Percentiles rank a stretch among this genome's conserved stretches.
These are phyloP conservation scores for Rhodotorula toruloides DNA, from an alignment of 768 basidiomycete species.

Conservation along the genomic window DNA sequence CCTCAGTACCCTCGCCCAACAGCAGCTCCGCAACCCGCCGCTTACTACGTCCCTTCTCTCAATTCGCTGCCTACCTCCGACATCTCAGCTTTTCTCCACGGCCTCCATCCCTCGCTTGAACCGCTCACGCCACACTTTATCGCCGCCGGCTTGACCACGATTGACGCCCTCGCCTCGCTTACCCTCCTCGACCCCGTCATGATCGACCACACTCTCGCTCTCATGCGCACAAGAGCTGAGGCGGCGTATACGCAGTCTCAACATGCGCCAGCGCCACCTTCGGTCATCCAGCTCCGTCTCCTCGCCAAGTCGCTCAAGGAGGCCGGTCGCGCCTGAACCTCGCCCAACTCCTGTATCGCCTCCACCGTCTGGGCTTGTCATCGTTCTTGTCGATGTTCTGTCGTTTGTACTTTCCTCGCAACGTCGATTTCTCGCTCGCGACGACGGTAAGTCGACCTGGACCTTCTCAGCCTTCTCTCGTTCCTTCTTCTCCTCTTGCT, in stretches of 20 bases:
- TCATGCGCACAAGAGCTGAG: too few relatives aligned
- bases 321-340: too few relatives aligned
- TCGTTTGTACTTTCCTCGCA: too few relatives aligned
- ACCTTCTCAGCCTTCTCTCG: too few relatives aligned
- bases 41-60: too few relatives aligned
- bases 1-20: too few relatives aligned
- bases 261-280: too few relatives aligned
- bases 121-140: not conserved
- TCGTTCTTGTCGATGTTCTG: too few relatives aligned
- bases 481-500: too few relatives aligned
- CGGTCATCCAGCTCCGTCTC: not conserved
- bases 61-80: not conserved
- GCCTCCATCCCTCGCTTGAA: not conserved
- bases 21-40: too few relatives aligned
- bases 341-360: not conserved
- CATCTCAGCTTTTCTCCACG: not conserved
- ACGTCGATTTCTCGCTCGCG: too few relatives aligned
- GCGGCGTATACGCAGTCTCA: not conserved
- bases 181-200: not conserved
- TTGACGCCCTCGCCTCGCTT: not conserved
- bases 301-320: not conserved
- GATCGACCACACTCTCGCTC: not conserved
- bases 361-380: not conserved
- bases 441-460: too few relatives aligned
- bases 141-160: not conserved